Evolutionary conservation across 2,329 filamentous ascomycete species (phyloP).

Genomic region (Westerdykella sp.): DNA sequence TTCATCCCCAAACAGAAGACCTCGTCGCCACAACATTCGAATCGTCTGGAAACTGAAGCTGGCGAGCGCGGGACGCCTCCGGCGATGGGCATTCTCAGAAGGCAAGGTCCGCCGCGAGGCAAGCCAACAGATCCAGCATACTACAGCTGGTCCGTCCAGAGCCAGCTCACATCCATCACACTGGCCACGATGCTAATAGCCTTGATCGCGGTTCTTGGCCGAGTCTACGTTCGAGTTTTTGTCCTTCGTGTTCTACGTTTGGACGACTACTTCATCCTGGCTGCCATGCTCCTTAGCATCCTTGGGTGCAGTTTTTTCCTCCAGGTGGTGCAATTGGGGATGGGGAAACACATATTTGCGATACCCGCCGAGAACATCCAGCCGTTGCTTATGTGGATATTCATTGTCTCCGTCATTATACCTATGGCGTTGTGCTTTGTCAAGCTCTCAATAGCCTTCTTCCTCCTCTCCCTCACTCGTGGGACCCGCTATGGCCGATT

Average conservation of each 20-base stretch:
- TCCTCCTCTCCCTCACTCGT: slow-evolving; percentile 39
- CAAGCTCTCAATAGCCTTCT: slow-evolving; percentile 44
- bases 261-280: slow-evolving; percentile 43
- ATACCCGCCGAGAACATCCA: slow-evolving; percentile 20
- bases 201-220: slow-evolving; percentile 1
- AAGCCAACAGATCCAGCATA: slow-evolving; percentile 6
- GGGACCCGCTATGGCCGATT: slow-evolving; percentile 34
- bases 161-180: slow-evolving; percentile 1
- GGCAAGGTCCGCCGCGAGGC: background rate
- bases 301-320: slow-evolving; percentile 4
- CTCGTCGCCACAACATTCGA: no score
- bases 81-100: slow-evolving; percentile 1
- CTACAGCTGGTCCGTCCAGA: slow-evolving; percentile 4
- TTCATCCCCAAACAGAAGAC: no score
- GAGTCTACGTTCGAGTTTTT: slow-evolving; percentile 5
- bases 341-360: slow-evolving; percentile 41
- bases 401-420: slow-evolving; percentile 37
- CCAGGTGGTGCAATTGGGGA: slow-evolving; percentile 18
- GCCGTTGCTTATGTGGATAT: slow-evolving; percentile 36
- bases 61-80: no score
- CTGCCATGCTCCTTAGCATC: slow-evolving; percentile 26
- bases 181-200: slow-evolving; percentile 3
- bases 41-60: no score
- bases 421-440: slow-evolving; percentile 34
- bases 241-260: slow-evolving; percentile 43